phyloP scores from a whole-genome alignment of 164 flowering plant genomes.

The Kalanchoe fedtschenkoi region DNA sequence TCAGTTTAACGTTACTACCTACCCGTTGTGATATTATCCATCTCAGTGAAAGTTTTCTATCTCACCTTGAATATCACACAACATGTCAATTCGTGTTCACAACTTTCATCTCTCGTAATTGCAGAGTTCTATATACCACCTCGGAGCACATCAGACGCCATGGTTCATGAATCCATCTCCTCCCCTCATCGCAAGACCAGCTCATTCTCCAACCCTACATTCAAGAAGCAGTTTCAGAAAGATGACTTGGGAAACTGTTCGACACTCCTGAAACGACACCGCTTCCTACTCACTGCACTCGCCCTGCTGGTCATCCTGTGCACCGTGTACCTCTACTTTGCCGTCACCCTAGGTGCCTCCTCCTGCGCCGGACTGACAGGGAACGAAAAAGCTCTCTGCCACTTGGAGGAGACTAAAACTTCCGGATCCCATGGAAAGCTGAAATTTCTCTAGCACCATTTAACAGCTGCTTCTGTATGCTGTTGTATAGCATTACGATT shows the following conservation, averaged over 20 bases:
- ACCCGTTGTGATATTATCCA: neutral
- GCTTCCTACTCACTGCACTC: constrained; percentile 55
- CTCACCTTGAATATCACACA: neutral
- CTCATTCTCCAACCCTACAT: constrained; percentile 24
- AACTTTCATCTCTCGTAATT: neutral
- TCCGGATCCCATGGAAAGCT: constrained; percentile 38
- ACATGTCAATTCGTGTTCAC: neutral
- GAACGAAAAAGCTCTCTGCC: constrained; percentile 37
- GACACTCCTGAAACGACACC: constrained; percentile 46
- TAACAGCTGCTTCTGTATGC: neutral
- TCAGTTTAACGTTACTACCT: neutral
- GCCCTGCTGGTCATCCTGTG: constrained; percentile 49
- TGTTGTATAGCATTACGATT: constrained; percentile 1
- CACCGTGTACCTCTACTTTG: constrained; percentile 68
- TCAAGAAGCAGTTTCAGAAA: constrained; percentile 26
- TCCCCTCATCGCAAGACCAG: constrained; percentile 41
- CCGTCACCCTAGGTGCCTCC: constrained; percentile 48
- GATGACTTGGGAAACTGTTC: constrained; percentile 57
- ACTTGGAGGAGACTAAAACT: constrained; percentile 31
- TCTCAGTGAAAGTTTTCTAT: neutral
- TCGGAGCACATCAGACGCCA: constrained; percentile 7
- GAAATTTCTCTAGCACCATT: constrained; percentile 28
- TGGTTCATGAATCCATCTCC: constrained; percentile 36
- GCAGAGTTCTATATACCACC: constrained; percentile 10
- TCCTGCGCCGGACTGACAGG: constrained; percentile 47